Evolutionary conservation across 2,329 filamentous ascomycete genomes (phyloP).

Genomic region (Cytospora leucostoma): DNA sequence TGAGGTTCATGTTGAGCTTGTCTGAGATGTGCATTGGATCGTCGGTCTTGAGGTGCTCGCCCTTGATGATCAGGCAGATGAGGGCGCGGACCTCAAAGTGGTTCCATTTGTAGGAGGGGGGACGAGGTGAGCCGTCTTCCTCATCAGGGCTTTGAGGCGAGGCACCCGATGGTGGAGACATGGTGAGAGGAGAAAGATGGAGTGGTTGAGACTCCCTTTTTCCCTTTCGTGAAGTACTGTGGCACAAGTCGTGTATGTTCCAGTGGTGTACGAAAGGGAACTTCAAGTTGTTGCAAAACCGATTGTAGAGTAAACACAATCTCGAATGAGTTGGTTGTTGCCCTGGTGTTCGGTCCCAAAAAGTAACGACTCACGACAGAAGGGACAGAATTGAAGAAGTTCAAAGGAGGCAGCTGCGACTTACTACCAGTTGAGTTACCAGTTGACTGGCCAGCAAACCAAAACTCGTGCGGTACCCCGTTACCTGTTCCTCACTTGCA

Average conservation of each 20-base stretch:
- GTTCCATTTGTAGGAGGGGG: slow-evolving; percentile 10
- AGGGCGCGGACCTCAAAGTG: slow-evolving; percentile 24
- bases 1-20: slow-evolving; percentile 25
- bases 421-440: neutral
- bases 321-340: neutral
- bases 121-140: neutral
- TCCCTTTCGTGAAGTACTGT: neutral
- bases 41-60: slow-evolving; percentile 10
- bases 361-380: neutral
- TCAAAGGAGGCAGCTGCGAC: neutral
- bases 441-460: no score
- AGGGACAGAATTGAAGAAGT: neutral
- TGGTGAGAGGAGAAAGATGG: neutral
- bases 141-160: neutral
- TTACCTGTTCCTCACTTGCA: no score
- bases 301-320: no score
- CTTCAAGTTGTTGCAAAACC: no score
- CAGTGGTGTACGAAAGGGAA: neutral
- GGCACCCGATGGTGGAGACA: neutral
- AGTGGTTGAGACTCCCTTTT: neutral
- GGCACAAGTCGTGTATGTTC: neutral
- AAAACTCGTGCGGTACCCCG: no score
- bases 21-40: slow-evolving; percentile 20
- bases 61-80: slow-evolving; percentile 26
- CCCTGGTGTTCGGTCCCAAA: neutral